phyloP scores from a whole-genome alignment of 2,329 filamentous ascomycete genomes.

The Arthroderma uncinatum region DNA sequence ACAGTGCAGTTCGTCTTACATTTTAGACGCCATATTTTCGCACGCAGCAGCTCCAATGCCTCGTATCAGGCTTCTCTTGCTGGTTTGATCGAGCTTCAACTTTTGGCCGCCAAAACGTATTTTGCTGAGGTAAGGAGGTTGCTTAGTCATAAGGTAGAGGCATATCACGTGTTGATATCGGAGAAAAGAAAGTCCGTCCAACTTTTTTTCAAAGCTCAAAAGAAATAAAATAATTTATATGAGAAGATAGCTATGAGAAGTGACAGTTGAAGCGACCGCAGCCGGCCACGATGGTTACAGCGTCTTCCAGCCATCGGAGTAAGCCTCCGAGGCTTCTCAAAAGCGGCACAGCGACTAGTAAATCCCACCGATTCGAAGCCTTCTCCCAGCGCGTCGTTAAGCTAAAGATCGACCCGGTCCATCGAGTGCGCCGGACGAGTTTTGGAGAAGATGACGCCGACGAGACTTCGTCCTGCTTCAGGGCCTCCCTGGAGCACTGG shows the following conservation, averaged over 20 bases:
- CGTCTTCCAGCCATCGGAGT: slow-evolving; percentile 54
- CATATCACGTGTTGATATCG: background rate
- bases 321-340: slow-evolving; percentile 59
- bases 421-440: slow-evolving; percentile 70
- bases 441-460: slow-evolving; percentile 68
- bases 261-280: background rate
- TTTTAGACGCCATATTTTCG: slow-evolving; percentile 46
- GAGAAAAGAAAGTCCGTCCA: slow-evolving; percentile 15
- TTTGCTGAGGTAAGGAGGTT: background rate
- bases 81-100: background rate
- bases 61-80: background rate
- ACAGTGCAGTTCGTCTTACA: slow-evolving; percentile 32
- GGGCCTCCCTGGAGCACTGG: slow-evolving; percentile 76
- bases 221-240: slow-evolving; percentile 3
- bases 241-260: background rate
- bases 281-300: slow-evolving; percentile 33
- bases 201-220: slow-evolving; percentile 30
- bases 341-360: slow-evolving; percentile 60
- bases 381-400: slow-evolving; percentile 85
- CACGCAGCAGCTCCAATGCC: background rate
- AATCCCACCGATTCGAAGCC: slow-evolving; percentile 80
- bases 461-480: slow-evolving; percentile 75
- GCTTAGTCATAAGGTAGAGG: background rate
- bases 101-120: background rate
- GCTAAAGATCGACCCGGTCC: slow-evolving; percentile 85